These are phyloP conservation scores for Thelephora terrestris DNA, from an alignment of 1,284 basidiomycete species.

Conservation along the genomic window DNA sequence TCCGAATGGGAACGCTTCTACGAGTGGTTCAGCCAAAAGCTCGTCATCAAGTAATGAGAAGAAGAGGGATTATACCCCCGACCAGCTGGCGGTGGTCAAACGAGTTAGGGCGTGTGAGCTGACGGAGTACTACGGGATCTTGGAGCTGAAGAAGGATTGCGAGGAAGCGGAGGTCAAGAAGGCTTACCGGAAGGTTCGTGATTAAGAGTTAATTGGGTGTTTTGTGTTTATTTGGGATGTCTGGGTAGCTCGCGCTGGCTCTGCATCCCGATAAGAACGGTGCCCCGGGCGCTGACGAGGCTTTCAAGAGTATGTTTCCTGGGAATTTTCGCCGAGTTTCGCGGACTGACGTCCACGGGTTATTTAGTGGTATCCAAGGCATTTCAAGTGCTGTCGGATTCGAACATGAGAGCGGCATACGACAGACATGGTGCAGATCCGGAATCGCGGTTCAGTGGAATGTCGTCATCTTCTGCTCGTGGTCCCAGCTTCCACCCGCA, in stretches of 20 bases:
- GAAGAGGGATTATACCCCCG: conserved; percentile 81
- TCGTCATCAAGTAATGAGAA: conserved; percentile 31
- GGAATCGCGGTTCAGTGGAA: conserved; percentile 67
- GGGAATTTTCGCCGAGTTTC: conserved; percentile 3
- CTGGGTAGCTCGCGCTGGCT: conserved; percentile 72
- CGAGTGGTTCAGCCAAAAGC: conserved; percentile 3
- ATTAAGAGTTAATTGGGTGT: background rate
- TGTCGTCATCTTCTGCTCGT: conserved; percentile 41
- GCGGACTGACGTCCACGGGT: background rate
- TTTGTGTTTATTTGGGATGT: conserved; percentile 4
- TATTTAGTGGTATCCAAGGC: conserved; percentile 92
- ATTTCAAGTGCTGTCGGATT: conserved; percentile 88
- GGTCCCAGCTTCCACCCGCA: conserved; percentile 38
- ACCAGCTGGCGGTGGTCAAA: conserved; percentile 82
- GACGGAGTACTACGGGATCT: conserved; percentile 91
- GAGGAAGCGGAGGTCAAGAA: conserved; percentile 91
- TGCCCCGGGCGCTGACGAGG: conserved; percentile 96
- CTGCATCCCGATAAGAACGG: conserved; percentile 98
- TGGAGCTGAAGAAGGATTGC: conserved; percentile 77
- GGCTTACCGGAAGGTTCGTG: conserved; percentile 88
- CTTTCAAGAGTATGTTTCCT: conserved; percentile 81
- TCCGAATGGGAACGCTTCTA: conserved; percentile 31
- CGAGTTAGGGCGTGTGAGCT: conserved; percentile 79
- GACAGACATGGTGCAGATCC: conserved; percentile 84
- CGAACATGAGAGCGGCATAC: conserved; percentile 85